Conservation (phyloP, 768 basidiomycete genomes). For the Amyloporia xantha region DNA sequence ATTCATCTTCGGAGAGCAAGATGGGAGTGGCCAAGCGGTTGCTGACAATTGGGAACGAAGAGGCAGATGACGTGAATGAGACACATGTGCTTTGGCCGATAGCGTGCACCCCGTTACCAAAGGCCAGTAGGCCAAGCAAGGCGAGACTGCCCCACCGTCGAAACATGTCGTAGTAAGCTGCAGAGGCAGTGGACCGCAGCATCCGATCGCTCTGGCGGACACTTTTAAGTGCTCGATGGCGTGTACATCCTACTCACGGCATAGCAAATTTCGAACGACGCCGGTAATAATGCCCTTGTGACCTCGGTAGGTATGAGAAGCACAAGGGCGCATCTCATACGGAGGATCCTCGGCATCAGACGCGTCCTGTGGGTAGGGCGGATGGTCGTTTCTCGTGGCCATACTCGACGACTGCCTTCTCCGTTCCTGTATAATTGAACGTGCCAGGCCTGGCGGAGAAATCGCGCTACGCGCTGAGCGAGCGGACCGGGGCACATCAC, state of each 20-base stretch:
- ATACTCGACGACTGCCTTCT: neutral
- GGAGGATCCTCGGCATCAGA: slow-evolving; percentile 11
- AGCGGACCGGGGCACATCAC: slow-evolving; percentile 7
- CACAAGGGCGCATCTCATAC: neutral
- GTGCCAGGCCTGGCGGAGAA: neutral
- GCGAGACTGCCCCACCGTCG: slow-evolving; percentile 8
- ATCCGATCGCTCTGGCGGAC: neutral
- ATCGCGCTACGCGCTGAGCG: neutral
- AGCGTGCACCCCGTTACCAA: slow-evolving; percentile 23
- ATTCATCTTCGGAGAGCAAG: slow-evolving; percentile 48
- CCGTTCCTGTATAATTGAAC: neutral
- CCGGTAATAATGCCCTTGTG: slow-evolving; percentile 12
- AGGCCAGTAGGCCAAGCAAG: slow-evolving; percentile 14
- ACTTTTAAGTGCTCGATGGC: neutral
- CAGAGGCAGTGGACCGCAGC: neutral
- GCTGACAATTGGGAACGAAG: slow-evolving; percentile 38
- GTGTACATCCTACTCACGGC: neutral
- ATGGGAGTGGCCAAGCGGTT: slow-evolving; percentile 42
- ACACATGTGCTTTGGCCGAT: slow-evolving; percentile 47
- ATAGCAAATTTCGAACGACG: neutral
- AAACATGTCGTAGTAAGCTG: slow-evolving; percentile 1
- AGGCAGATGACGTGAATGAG: slow-evolving; percentile 30
- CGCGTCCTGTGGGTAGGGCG: neutral
- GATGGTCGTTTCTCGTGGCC: neutral
- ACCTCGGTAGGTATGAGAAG: slow-evolving; percentile 8